Base-by-base conservation (phyloP, 2,329 filamentous ascomycete genomes). In the Stagonosporopsis vannaccii region DNA sequence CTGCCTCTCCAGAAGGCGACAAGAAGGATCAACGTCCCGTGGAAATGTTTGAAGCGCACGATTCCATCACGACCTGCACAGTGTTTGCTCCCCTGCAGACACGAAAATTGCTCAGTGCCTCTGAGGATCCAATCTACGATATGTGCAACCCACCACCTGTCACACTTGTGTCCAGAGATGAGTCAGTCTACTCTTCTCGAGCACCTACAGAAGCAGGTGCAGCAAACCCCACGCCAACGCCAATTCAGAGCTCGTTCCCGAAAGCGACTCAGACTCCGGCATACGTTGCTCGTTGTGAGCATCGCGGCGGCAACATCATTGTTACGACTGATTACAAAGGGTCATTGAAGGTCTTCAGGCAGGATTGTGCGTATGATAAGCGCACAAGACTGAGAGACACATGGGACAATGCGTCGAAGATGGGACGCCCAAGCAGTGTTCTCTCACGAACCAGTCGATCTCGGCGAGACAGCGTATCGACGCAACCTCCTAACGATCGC, bases 141-240 rank as follows among this genome's bases (percentile, higher is more conserved):
- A 82, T 98, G 1, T 98, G 95, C 81, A 98, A 98, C 66, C 95
- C 95, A 5, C 95, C 94, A 0, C 92, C 94, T 0, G 87, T 98
- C 15, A 93, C 87, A 6, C 81, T 98, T 17, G 82, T 93, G 59
- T 92, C 89, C 62, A 84, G 88, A 23, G 86, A 89, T 19, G 91
- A 95, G 67, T 84, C 83, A 15, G 72, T 77, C 46, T 72, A 76
- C 6, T 83, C 82, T 1, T 84, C 84, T 0, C 80, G 78, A 60
- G 77, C 78, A 15, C 75, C 77, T 1, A 81, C 79, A 1, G 76
- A 82, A 50, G 76, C 68, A 26, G 77, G 71, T 13, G 76, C 70
- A 59, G 68, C 66, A 8, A 64, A 59, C 43, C 67, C 65, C 28
- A 77, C 70, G 19, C 66, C 66, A 45, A 75, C 71, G 20, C 73